phyloP scores from a whole-genome alignment of 176 grass and related monocot species.

The Hordeum marinum region DNA sequence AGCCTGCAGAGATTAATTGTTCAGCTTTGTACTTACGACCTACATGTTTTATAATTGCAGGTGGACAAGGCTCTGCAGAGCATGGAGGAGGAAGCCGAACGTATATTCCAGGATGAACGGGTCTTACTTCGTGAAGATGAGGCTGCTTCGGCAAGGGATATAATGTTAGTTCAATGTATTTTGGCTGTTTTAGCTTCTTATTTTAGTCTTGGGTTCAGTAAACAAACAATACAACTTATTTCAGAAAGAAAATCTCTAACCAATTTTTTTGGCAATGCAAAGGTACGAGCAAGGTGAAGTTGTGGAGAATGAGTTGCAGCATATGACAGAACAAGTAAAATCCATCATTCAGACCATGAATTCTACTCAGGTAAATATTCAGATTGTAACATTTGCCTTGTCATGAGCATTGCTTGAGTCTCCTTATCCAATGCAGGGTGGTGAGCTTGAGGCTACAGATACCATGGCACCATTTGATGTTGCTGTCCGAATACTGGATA shows the following conservation, averaged over 20 bases:
- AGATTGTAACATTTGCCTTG: slow-evolving; percentile 13
- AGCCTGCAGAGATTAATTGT: not conserved
- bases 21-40: not conserved
- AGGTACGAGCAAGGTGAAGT: slow-evolving; percentile 91
- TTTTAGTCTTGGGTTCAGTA: not conserved
- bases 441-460: slow-evolving; percentile 61
- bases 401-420: slow-evolving; percentile 16
- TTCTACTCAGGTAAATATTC: slow-evolving; percentile 61
- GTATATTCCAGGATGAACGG: slow-evolving; percentile 76
- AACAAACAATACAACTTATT: not conserved
- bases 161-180: slow-evolving; percentile 62
- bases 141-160: slow-evolving; percentile 75
- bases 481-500: slow-evolving; percentile 94
- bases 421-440: slow-evolving; percentile 51
- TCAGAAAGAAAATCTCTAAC: not conserved
- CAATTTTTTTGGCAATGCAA: slow-evolving; percentile 31
- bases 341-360: slow-evolving; percentile 95
- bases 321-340: slow-evolving; percentile 96
- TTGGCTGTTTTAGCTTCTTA: slow-evolving; percentile 5
- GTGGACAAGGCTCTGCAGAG: slow-evolving; percentile 91
- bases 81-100: slow-evolving; percentile 96
- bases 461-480: slow-evolving; percentile 90
- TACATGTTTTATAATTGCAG: slow-evolving; percentile 38
- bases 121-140: slow-evolving; percentile 90
- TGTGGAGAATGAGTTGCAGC: slow-evolving; percentile 88